A percentile compares a stretch with the other conserved stretches of the same genome.
Evolutionary conservation across 2,329 filamentous ascomycete species (phyloP).

Genomic region (Monosporascus sp.): DNA sequence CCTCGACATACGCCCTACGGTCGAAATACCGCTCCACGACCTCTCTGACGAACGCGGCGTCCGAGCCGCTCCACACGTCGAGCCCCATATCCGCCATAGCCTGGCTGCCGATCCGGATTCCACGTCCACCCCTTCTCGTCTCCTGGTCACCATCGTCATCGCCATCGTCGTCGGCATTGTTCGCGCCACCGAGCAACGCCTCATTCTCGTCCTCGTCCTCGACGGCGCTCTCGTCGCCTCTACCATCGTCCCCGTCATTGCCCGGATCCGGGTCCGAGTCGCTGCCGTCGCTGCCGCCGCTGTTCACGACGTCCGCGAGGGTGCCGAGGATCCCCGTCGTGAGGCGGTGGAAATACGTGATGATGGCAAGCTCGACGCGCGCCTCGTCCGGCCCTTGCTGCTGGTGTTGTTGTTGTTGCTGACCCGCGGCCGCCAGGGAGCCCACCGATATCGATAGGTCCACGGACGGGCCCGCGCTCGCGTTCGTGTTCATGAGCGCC

Average conservation of each 20-base stretch:
- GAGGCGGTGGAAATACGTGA: constrained; percentile 76
- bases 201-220: constrained; percentile 18
- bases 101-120: constrained; percentile 54
- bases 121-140: constrained; percentile 19
- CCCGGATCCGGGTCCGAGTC: constrained; percentile 34
- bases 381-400: constrained; percentile 37
- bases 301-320: constrained; percentile 56
- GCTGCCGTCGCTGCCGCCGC: constrained; percentile 25
- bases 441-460: constrained; percentile 38
- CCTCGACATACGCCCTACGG: constrained; percentile 56
- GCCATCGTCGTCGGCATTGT: constrained; percentile 18
- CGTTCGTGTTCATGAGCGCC: constrained; percentile 11
- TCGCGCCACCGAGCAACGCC: constrained; percentile 13
- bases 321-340: constrained; percentile 60
- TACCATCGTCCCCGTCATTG: constrained; percentile 28
- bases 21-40: constrained; percentile 62
- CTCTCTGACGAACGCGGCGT: constrained; percentile 63
- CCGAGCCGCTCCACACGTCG: constrained; percentile 68
- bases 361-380: constrained; percentile 61
- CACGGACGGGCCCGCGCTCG: constrained; percentile 24
- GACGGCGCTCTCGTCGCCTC: constrained; percentile 26
- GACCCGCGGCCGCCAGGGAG: constrained; percentile 26
- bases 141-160: constrained; percentile 28
- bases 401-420: neutral
- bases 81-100: constrained; percentile 68